Conservation (phyloP, 2,329 filamentous ascomycete genomes). For the Cladophialophora yegresii region DNA sequence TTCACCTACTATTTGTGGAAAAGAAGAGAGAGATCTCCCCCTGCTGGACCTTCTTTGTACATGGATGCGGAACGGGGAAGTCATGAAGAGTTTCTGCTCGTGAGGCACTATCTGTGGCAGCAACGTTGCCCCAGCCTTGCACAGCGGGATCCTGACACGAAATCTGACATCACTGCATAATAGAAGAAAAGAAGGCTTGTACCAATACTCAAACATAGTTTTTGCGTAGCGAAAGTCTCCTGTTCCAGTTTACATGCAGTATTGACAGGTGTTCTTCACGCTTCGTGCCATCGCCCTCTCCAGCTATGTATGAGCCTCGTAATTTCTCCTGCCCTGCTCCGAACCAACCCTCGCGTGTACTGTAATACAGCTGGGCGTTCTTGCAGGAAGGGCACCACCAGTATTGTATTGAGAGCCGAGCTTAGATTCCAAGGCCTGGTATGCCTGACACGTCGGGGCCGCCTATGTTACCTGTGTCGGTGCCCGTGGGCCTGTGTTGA, state of each 20-base stretch:
- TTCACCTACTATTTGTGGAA: neutral
- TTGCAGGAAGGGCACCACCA: neutral
- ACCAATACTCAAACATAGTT: constrained; percentile 18
- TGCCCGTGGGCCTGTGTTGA: neutral
- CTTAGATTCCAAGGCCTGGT: too few species aligned
- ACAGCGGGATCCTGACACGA: constrained; percentile 4
- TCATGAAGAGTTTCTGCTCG: constrained; percentile 5
- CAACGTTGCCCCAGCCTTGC: neutral
- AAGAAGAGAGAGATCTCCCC: constrained; percentile 1
- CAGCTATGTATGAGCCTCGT: neutral
- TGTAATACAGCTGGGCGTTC: neutral
- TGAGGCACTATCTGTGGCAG: neutral
- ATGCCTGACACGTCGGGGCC: too few species aligned
- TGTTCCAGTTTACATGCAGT: neutral
- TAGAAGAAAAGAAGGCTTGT: constrained; percentile 28
- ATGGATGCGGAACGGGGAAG: constrained; percentile 8
- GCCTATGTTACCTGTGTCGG: too few species aligned
- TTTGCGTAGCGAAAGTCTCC: neutral
- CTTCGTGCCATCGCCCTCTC: neutral
- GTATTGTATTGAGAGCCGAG: neutral
- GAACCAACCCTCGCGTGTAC: neutral
- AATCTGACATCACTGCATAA: constrained; percentile 31
- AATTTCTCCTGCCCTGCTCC: neutral
- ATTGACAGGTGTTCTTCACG: neutral
- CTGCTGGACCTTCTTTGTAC: constrained; percentile 6